Base-by-base conservation (phyloP, 2,329 filamentous ascomycete genomes). In the Penicillium sp. region DNA sequence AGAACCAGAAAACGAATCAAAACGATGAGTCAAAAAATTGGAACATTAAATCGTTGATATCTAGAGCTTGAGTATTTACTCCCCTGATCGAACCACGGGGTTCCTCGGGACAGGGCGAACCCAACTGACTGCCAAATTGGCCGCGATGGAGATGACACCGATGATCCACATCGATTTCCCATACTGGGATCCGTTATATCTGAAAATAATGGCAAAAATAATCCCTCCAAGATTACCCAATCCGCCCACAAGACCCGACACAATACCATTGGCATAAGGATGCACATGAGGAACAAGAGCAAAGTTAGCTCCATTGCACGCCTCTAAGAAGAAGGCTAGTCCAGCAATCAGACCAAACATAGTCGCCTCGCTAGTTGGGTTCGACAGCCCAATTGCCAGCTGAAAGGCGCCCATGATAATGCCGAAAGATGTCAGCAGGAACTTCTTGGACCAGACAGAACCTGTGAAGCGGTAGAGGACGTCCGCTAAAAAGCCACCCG, bases 241-340 rank as follows among this genome's bases (percentile, higher is more conserved):
- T 0, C 86, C 89, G 8, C 90, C 90, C 0, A 88, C 85, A 28
- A 87, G 73, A 10, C 89, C 89, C 1, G 85, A 87, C 6, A 95
- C 77, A 46, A 81, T 75, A 49, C 88, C 89, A 67, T 95, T 95
- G 50, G 88, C 87, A 50, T 77, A 78, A 1, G 88, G 87, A 67
- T 90, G 86, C 1, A 95, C 85, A 63, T 95, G 90, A 3, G 89
- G 89, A 20, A 95, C 85, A 5, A 95, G 77, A 0, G 87, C 81
- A 68, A 93, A 95, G 70, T 87, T 93, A 32, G 87, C 83, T 0
- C 90, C 90, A 63, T 95, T 95, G 34, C 83, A 84, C 1, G 86
- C 87, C 66, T 94, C 88, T 35, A 89, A 70, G 72, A 95, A 95
- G 64, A 95, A 77, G 1, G 86, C 87, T 71, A 89, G 78, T 8